Evolutionary conservation across 225 moss, liverwort and hornwort genomes (phyloP), one percentile per base, ranked within the genome.

Genomic region (Ulota crispa): DNA sequence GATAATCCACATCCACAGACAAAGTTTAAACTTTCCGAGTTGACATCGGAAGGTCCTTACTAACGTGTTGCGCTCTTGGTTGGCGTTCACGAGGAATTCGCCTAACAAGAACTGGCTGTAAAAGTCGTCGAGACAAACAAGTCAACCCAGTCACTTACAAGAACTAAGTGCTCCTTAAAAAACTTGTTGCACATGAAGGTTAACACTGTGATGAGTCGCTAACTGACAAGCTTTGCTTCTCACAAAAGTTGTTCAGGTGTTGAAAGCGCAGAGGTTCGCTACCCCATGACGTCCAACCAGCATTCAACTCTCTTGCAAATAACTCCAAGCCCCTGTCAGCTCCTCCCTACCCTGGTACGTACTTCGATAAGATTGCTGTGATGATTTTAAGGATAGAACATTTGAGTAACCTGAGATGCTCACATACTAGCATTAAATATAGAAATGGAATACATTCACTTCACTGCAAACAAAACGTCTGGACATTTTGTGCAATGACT

Each of bases 251-350:
- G 18, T 86, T 90, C 45, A 89, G 23, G 59, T 92, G 89, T 52
- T 95, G 95, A 77, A 95, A 97, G 24, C 88, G 89, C 42, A 97
- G 78, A 70, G 97, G 90, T 78, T 97, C 97, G 78, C 95, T 97
- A 80, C 97, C 95, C 95, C 93, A 97, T 41, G 95, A 95, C 54
- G 97, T 95, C 95, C 93, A 95, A 66, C 95, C 95, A 37, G 82
- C 78, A 63, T 59, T 90, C 83, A 97, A 80, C 78, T 97, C 95
- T 81, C 97, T 94, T 72, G 92, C 95, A 85, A 97, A 97, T 6
- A 97, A 79, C 88, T 94, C 95, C 83, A 97, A 86, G 60, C 91
- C 91, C 69, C 78, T 92, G 68, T 83, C 81, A 66, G 88, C 71
- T 39, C 53, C 82, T 70, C 85, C 80, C 61, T 71, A 83, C 37